A percentile compares a stretch with the other conserved stretches of the same genome.
Evolutionary conservation across 1,284 basidiomycete species (phyloP).

Genomic region (Austroboletus novae-zelandiae): DNA sequence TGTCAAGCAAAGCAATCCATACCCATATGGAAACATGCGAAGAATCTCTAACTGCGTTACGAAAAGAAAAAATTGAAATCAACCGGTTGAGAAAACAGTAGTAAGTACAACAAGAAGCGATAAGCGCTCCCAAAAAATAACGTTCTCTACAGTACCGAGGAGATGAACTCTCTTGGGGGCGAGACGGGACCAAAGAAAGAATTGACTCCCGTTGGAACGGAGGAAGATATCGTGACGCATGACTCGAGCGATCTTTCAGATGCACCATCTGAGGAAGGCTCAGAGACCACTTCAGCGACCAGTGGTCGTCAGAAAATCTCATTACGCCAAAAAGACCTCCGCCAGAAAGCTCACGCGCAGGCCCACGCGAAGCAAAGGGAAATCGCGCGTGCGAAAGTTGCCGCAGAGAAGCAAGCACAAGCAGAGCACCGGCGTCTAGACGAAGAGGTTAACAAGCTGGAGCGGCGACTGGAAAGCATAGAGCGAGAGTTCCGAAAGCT

Average conservation of each 20-base stretch:
- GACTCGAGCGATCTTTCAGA: slow-evolving; percentile 74
- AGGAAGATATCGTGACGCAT: slow-evolving; percentile 57
- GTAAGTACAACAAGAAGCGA: slow-evolving; percentile 50
- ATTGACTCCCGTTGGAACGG: slow-evolving; percentile 38
- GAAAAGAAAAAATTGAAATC: slow-evolving; percentile 95
- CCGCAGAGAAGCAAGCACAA: slow-evolving; percentile 65
- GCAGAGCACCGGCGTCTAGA: slow-evolving; percentile 80
- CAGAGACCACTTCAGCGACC: slow-evolving; percentile 44
- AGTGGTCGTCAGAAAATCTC: slow-evolving; percentile 46
- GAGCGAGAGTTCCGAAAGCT: slow-evolving; percentile 92
- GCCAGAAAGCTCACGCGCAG: slow-evolving; percentile 52
- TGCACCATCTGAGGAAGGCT: slow-evolving; percentile 53
- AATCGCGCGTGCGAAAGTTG: slow-evolving; percentile 69
- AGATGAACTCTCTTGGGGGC: slow-evolving; percentile 63
- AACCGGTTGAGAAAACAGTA: slow-evolving; percentile 84
- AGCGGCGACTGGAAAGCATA: slow-evolving; percentile 78
- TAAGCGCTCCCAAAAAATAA: slow-evolving; percentile 6
- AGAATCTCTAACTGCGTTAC: slow-evolving; percentile 82
- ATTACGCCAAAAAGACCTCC: slow-evolving; percentile 50
- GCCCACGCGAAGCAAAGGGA: slow-evolving; percentile 76
- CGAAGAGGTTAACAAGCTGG: slow-evolving; percentile 82
- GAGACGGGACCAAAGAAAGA: slow-evolving; percentile 60
- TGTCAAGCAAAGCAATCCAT: slow-evolving; percentile 87
- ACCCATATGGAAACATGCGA: slow-evolving; percentile 90
- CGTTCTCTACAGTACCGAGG: slow-evolving; percentile 54